phyloP scores from a whole-genome alignment of 1,284 basidiomycete species.

The Microbotryomycetes sp. region DNA sequence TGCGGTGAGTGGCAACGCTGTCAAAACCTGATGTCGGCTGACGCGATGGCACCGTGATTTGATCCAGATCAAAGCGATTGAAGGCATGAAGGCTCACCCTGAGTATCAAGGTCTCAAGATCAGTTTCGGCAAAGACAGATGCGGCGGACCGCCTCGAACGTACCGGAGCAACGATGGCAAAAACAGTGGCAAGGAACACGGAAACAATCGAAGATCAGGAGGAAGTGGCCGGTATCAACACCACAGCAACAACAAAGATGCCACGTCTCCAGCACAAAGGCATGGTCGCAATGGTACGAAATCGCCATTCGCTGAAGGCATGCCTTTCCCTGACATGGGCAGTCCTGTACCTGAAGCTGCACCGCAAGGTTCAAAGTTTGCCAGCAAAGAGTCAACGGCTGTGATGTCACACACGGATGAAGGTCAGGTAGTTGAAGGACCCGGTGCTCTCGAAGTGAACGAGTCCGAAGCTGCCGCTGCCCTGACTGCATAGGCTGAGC shows the following conservation, averaged over 20 bases:
- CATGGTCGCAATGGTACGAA: not conserved
- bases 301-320: not conserved
- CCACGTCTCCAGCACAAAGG: not conserved
- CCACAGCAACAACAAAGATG: not conserved
- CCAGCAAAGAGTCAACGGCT: too few species aligned
- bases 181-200: too few species aligned
- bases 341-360: not conserved
- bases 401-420: too few species aligned
- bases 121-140: conserved; percentile 89
- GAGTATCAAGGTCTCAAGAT: conserved; percentile 38
- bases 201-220: not conserved
- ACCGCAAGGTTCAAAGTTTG: not conserved
- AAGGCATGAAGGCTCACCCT: conserved; percentile 65
- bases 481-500: too few species aligned
- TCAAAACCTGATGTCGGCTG: too few species aligned
- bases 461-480: not conserved
- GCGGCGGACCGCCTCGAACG: conserved; percentile 49
- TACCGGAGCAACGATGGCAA: conserved; percentile 6
- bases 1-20: conserved; percentile 45
- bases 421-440: not conserved
- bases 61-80: conserved; percentile 86
- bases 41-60: too few species aligned
- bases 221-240: too few species aligned
- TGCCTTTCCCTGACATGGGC: not conserved
- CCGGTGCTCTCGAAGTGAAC: not conserved